Base-by-base conservation (phyloP, 371 early-diverging fungal species). In the Mucor saturninus region DNA sequence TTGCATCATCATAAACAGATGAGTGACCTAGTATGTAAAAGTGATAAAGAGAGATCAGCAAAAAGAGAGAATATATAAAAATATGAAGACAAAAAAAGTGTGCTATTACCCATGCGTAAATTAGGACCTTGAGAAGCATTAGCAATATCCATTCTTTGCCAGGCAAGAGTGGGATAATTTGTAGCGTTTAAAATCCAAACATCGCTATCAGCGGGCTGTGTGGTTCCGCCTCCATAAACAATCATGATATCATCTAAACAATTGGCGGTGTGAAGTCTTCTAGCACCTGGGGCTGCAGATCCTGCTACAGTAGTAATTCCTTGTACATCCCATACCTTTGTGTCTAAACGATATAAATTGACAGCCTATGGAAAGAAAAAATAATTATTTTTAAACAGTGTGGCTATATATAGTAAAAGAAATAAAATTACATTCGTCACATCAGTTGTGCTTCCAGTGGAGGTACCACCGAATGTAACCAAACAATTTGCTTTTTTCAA, bases 401-500 rank as follows among this genome's bases (percentile, higher is more conserved):
- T 50, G 32, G 11, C 15, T 32, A 28, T 49, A 49, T 15, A 28
- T 14, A 32, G 52, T 50, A 50, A 50, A 21, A 30, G 38, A 31
- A 52, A 31, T 10, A 39, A 46, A 13, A 56, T 62, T 67, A 75
- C 73, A 61, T 71, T 65, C 14, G 67, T 65, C 35, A 74, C 77
- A 50, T 73, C 77, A n/a, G 48, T 60, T 7, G 74, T 69, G 55
- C 59, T 77, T 30, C 82, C 82, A 3, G 79, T 81, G 1, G 71
- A 54, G 14, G 77, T 75, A 31, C 82, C 82, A 59, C 82, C 82
- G 74, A 81, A 81, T 14, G 77, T 77, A 37, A 81, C 66, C 8
- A 81, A 61, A 35, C 77, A 79, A 26, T 81, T 72, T 37, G 76
- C 74, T 5, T 69, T 59, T 6, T 68, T 68, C 10, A 81, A 48